phyloP scores from a whole-genome alignment of 2,329 filamentous ascomycete genomes.

The Hyphodiscus sp. region DNA sequence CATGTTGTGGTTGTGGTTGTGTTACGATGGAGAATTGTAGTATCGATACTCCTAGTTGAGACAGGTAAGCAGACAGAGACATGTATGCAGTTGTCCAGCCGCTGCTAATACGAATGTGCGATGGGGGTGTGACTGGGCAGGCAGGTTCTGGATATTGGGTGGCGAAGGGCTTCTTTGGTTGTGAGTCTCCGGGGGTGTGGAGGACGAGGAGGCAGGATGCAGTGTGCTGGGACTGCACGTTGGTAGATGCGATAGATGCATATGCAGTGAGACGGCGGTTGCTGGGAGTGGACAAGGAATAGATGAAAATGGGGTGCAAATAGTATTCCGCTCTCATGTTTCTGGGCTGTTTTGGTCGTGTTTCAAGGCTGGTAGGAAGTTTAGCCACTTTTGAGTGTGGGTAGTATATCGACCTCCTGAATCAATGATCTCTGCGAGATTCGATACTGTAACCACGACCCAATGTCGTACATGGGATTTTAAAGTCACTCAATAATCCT shows the following conservation, averaged over 20 bases:
- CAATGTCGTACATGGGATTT: neutral
- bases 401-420: neutral
- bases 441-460: neutral
- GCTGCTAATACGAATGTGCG: no score
- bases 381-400: neutral
- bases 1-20: neutral
- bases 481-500: neutral
- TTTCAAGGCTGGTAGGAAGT: neutral
- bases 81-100: neutral
- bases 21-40: neutral
- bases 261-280: constrained; percentile 3
- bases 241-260: constrained; percentile 7
- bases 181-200: neutral
- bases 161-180: neutral
- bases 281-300: no score
- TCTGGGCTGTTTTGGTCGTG: neutral
- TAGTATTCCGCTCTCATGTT: no score
- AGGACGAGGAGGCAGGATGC: neutral
- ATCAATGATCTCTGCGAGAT: neutral
- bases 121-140: neutral
- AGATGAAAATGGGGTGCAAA: no score
- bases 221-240: neutral
- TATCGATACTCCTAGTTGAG: neutral
- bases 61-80: neutral
- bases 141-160: neutral